Percentiles rank a stretch among this genome's conserved stretches.
Conservation (phyloP, 1,284 basidiomycete genomes). For the Anthracocystis panici-leucophaei region DNA sequence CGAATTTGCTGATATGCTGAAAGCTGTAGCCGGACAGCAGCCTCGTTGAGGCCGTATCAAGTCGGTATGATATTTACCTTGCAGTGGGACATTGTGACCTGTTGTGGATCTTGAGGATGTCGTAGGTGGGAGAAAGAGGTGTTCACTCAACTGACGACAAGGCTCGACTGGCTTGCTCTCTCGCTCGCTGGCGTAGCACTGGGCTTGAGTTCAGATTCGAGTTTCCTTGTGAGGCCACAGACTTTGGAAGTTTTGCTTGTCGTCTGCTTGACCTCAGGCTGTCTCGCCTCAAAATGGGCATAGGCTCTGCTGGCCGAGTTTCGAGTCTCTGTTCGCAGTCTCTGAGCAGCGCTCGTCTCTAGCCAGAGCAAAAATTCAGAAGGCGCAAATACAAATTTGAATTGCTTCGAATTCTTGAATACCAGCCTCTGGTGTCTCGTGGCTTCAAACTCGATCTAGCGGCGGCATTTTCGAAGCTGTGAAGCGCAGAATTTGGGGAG, state of each 20-base stretch:
- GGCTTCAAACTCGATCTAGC: not conserved
- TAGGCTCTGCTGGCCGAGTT: not conserved
- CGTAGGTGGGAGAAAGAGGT: conserved; percentile 30
- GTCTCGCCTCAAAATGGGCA: not conserved
- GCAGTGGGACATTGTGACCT: conserved; percentile 61
- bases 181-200: conserved; percentile 11
- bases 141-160: conserved; percentile 13
- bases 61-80: conserved; percentile 52
- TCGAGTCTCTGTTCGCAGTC: not conserved
- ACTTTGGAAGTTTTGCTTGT: not conserved
- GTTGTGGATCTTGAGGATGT: conserved; percentile 51
- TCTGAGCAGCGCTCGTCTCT: not conserved
- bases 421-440: conserved; percentile 7
- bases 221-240: not conserved
- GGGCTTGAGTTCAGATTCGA: not conserved
- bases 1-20: conserved; percentile 13
- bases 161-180: conserved; percentile 15
- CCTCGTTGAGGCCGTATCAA: conserved; percentile 18
- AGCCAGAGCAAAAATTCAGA: not conserved
- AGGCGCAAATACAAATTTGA: not conserved
- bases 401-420: not conserved
- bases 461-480: not conserved
- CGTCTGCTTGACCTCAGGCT: not conserved
- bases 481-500: not conserved
- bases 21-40: conserved; percentile 29